These are phyloP conservation scores for Xylaria sp. DNA, from an alignment of 2,329 filamentous ascomycete species.

Conservation along the genomic window DNA sequence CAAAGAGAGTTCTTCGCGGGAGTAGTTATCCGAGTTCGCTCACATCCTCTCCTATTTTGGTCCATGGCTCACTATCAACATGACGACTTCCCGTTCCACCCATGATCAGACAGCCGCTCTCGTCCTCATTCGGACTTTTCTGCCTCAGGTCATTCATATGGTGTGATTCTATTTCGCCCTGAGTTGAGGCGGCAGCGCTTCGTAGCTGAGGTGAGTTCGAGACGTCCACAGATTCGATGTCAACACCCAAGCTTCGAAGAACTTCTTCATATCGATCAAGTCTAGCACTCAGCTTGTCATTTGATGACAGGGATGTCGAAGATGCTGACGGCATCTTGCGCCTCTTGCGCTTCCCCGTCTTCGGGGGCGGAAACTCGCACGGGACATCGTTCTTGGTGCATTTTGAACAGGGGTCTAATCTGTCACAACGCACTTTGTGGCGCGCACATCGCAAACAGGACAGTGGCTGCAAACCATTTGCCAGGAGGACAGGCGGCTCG, in stretches of 20 bases:
- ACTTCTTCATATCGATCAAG: constrained; percentile 21
- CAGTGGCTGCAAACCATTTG: constrained; percentile 11
- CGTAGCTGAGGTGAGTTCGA: constrained; percentile 4
- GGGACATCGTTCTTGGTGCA: constrained; percentile 11
- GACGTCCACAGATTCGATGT: constrained; percentile 6
- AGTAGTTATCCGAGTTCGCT: background rate
- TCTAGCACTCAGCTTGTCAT: constrained; percentile 5
- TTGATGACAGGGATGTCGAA: background rate
- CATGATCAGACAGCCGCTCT: background rate
- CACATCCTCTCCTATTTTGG: background rate
- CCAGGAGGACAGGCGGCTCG: background rate
- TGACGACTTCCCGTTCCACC: background rate
- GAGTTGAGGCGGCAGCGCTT: constrained; percentile 7
- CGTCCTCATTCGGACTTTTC: constrained; percentile 1
- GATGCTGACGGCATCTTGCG: background rate
- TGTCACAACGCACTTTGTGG: constrained; percentile 17
- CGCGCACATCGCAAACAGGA: constrained; percentile 14
- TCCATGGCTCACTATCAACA: background rate
- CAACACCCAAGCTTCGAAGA: constrained; percentile 16
- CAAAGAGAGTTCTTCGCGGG: background rate
- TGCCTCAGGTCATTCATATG: background rate
- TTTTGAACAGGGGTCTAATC: constrained; percentile 15
- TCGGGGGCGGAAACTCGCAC: constrained; percentile 17
- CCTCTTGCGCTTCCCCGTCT: constrained; percentile 17
- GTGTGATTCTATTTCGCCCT: constrained; percentile 7